These are phyloP conservation scores for Gamarada debralockiae DNA, from an alignment of 495 filamentous ascomycete genomes.

Conservation along the genomic window DNA sequence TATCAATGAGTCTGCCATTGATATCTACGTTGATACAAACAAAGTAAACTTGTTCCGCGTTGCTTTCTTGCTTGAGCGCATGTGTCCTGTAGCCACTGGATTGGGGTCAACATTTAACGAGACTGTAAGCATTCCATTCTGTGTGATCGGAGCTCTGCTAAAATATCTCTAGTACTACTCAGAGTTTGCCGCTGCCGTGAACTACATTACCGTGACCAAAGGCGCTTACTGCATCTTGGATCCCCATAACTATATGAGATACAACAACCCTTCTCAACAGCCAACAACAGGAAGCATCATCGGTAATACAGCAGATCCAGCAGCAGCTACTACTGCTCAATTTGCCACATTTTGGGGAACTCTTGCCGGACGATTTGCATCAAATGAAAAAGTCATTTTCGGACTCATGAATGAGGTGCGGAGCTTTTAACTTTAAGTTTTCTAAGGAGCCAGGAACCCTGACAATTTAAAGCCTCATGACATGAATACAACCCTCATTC, in stretches of 20 bases:
- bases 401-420: conserved; percentile 36
- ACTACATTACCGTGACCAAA: conserved; percentile 49
- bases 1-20: conserved; percentile 41
- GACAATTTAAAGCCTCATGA: conserved; percentile 43
- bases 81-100: conserved; percentile 44
- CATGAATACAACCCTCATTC: conserved; percentile 40
- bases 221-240: conserved; percentile 46
- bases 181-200: conserved; percentile 43
- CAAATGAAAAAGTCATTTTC: conserved; percentile 49
- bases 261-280: conserved; percentile 48
- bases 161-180: conserved; percentile 32
- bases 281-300: conserved; percentile 46
- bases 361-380: conserved; percentile 41
- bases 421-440: not conserved
- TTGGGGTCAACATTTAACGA: conserved; percentile 50
- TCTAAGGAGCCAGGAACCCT: too few species aligned
- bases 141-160: not conserved
- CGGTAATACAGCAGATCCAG: conserved; percentile 39
- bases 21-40: conserved; percentile 43
- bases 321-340: conserved; percentile 42
- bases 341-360: conserved; percentile 51
- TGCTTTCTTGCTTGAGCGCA: conserved; percentile 50
- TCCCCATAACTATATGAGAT: conserved; percentile 54
- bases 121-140: conserved; percentile 19
- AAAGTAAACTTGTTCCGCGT: conserved; percentile 48